phyloP scores from a whole-genome alignment of 805 yeast genomes.

The Ogataea ganodermae region DNA sequence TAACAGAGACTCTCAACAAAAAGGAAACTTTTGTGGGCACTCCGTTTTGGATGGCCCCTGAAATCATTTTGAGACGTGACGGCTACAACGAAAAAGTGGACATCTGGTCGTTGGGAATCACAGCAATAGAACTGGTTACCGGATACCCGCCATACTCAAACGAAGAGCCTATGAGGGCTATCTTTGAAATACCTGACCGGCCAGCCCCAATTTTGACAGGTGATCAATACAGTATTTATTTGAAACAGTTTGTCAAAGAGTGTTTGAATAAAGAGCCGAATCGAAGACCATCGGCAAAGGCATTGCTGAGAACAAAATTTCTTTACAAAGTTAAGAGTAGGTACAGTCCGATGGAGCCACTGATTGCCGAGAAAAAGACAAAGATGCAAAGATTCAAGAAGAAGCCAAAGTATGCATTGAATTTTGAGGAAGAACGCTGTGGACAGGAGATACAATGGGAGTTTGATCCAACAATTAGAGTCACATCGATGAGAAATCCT shows the following conservation, averaged over 20 bases:
- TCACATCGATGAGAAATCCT: constrained; percentile 1
- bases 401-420: constrained; percentile 42
- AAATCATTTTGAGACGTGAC: constrained; percentile 56
- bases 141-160: constrained; percentile 82
- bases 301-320: constrained; percentile 56
- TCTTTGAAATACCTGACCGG: constrained; percentile 66
- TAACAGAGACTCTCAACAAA: constrained; percentile 52
- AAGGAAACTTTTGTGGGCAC: constrained; percentile 89
- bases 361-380: constrained; percentile 39
- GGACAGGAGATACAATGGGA: constrained; percentile 34
- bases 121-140: constrained; percentile 78
- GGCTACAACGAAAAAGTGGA: constrained; percentile 89
- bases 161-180: constrained; percentile 73
- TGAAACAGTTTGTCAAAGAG: constrained; percentile 56
- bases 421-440: constrained; percentile 21
- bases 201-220: constrained; percentile 63
- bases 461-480: constrained; percentile 19
- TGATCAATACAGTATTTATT: constrained; percentile 40
- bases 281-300: constrained; percentile 61
- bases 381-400: constrained; percentile 37
- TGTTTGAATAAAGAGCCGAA: constrained; percentile 71
- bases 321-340: constrained; percentile 40
- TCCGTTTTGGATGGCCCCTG: constrained; percentile 99
- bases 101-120: constrained; percentile 95
- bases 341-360: constrained; percentile 26